phyloP scores from a whole-genome alignment of 148 eudicot species.

The Gaultheria prostrata region DNA sequence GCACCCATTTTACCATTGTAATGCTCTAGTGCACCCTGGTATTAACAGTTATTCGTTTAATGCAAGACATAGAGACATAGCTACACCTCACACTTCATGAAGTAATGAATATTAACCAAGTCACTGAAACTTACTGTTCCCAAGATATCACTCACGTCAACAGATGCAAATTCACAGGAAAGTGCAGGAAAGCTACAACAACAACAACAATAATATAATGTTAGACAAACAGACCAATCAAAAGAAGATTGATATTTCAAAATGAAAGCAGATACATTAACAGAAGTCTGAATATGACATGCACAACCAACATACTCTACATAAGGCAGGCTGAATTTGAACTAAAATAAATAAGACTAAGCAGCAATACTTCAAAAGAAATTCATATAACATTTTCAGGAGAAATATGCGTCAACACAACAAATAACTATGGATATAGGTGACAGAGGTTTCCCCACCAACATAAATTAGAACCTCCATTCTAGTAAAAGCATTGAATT shows the following conservation, averaged over 20 bases:
- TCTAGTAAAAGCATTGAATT: neutral
- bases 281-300: constrained; percentile 1
- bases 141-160: constrained; percentile 92
- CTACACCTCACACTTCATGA: neutral
- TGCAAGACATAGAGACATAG: neutral
- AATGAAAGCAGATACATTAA: neutral
- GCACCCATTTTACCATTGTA: neutral
- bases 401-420: neutral
- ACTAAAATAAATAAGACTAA: neutral
- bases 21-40: neutral
- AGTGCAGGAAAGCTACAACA: constrained; percentile 82
- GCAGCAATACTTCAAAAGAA: neutral
- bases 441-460: neutral
- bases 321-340: neutral
- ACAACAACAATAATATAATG: neutral
- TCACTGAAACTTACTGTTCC: constrained; percentile 79
- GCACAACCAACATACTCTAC: neutral
- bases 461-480: neutral
- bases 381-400: neutral
- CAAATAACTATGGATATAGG: neutral
- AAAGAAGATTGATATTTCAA: neutral
- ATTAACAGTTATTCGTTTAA: neutral
- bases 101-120: constrained; percentile 18
- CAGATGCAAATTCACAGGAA: constrained; percentile 98
- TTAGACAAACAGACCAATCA: constrained; percentile 19